These are phyloP conservation scores for Boletus semigastroideus DNA, from an alignment of 1,284 basidiomycete species.

Conservation along the genomic window DNA sequence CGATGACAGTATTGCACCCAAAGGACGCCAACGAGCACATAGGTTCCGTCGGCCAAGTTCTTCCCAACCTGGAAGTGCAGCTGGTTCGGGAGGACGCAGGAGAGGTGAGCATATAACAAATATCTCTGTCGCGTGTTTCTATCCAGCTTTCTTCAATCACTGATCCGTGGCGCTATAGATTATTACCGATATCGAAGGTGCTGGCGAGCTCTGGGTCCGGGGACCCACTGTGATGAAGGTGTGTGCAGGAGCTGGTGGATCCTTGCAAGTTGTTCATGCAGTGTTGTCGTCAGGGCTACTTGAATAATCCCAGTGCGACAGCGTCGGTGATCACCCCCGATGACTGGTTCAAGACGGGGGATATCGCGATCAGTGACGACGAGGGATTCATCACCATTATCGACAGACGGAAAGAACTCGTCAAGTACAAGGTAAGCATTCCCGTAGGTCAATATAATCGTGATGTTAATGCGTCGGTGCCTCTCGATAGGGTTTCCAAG, in stretches of 20 bases:
- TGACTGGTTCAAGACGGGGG: slow-evolving; percentile 85
- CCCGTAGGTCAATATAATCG: not conserved
- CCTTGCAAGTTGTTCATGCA: not conserved
- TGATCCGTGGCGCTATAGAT: slow-evolving; percentile 14
- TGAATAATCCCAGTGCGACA: slow-evolving; percentile 69
- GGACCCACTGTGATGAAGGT: slow-evolving; percentile 83
- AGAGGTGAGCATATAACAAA: slow-evolving; percentile 31
- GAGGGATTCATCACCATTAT: slow-evolving; percentile 70
- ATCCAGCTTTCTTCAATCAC: not conserved
- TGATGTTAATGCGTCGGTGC: not conserved
- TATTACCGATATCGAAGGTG: slow-evolving; percentile 27
- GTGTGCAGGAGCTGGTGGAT: slow-evolving; percentile 16
- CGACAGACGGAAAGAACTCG: slow-evolving; percentile 76
- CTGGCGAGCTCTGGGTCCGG: slow-evolving; percentile 79
- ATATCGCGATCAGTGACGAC: slow-evolving; percentile 61
- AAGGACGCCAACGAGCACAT: slow-evolving; percentile 43
- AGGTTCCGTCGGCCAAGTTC: slow-evolving; percentile 68
- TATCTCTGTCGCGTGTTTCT: not conserved
- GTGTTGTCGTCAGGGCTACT: slow-evolving; percentile 48
- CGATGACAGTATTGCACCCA: slow-evolving; percentile 48
- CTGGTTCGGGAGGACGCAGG: slow-evolving; percentile 64
- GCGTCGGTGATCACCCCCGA: slow-evolving; percentile 64
- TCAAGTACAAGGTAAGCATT: slow-evolving; percentile 70
- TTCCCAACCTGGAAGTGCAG: slow-evolving; percentile 79
- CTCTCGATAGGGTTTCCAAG: slow-evolving; percentile 55